Base-by-base conservation (phyloP, 2,329 filamentous ascomycete species). In the Sporothrix inflata region DNA sequence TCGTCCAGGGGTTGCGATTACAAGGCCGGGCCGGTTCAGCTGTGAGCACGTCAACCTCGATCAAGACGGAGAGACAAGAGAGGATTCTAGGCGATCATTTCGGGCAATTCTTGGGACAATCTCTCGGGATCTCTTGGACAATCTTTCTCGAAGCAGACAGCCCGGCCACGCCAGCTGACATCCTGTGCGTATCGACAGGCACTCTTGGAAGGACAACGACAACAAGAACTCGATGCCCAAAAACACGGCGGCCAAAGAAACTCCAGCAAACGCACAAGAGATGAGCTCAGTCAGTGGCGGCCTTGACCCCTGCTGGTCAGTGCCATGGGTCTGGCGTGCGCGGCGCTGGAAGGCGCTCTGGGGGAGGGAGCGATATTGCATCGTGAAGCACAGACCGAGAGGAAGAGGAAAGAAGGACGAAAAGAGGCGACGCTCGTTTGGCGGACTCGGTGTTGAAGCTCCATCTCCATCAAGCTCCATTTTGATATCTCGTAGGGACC, bases 11-110 rank as follows among this genome's bases (percentile, higher is more conserved):
- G 60, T 40, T 24, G 12, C 60, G 7, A 45, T 27, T 45, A 45
- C n/a, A 4, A 65, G 60, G 60, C 60, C 60, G 34, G 38, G 38
- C 60, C 60, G 60, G 42, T n/a, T 66, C 61, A 66, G 61, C 61
- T 66, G 40, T 16, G 47, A 47, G 63, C 47, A 68, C 47, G 65
- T 68, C 65, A 68, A 66, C 63, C 19, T 53, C 21, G 63, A 24
- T 30, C 19, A 34, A 34, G 42, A 16, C n/a, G 19, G 57, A 19
- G 27, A 60, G 53, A 34, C 53, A 34, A 9, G 16, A 14, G 7
- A 19, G 19, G 55, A 16, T 11, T 40, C 16, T n/a, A n/a, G 34
- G 30, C 14, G 38, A 12, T 38, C 57, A n/a, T 21, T 42, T 63
- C 8, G 57, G 57, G 34, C 34, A 42, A 24, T 42, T 42, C 27